phyloP scores from a whole-genome alignment of 2,329 filamentous ascomycete genomes.

The Sphaerulina vaccinii region DNA sequence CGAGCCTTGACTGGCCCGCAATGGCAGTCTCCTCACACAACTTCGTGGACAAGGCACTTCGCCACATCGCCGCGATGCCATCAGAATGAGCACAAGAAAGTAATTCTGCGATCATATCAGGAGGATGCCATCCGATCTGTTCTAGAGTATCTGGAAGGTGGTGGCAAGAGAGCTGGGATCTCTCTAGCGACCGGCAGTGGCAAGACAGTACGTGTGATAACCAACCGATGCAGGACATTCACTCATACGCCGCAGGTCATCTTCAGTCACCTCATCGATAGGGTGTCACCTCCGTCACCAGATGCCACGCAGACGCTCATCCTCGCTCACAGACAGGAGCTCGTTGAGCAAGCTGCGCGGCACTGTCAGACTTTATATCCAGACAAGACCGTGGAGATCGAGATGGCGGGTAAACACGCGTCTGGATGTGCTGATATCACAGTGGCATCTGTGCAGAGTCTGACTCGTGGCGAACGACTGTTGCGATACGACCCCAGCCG shows the following conservation, averaged over 20 bases:
- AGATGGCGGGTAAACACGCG: constrained; percentile 79
- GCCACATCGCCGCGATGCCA: neutral
- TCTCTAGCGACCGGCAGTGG: constrained; percentile 84
- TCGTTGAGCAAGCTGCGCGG: constrained; percentile 87
- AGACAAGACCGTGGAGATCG: constrained; percentile 76
- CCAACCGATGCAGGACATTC: neutral
- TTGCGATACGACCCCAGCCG: constrained; percentile 72
- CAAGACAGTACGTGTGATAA: constrained; percentile 58
- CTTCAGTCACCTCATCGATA: constrained; percentile 90
- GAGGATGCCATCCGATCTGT: constrained; percentile 85
- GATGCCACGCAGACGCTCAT: constrained; percentile 77
- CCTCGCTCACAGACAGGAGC: constrained; percentile 84
- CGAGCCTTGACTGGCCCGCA: too few species aligned
- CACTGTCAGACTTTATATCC: constrained; percentile 84
- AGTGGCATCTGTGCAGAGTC: constrained; percentile 83
- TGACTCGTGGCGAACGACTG: constrained; percentile 70
- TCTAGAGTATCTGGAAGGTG: constrained; percentile 62
- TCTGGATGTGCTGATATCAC: constrained; percentile 87
- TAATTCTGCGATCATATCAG: constrained; percentile 73
- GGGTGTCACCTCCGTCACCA: constrained; percentile 58
- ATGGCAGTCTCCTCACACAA: neutral
- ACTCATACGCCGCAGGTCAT: constrained; percentile 62
- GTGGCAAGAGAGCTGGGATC: constrained; percentile 75
- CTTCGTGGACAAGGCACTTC: constrained; percentile 4
- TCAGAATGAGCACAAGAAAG: neutral